Conservation (phyloP, 495 filamentous ascomycete species). For the Podospora didyma region DNA sequence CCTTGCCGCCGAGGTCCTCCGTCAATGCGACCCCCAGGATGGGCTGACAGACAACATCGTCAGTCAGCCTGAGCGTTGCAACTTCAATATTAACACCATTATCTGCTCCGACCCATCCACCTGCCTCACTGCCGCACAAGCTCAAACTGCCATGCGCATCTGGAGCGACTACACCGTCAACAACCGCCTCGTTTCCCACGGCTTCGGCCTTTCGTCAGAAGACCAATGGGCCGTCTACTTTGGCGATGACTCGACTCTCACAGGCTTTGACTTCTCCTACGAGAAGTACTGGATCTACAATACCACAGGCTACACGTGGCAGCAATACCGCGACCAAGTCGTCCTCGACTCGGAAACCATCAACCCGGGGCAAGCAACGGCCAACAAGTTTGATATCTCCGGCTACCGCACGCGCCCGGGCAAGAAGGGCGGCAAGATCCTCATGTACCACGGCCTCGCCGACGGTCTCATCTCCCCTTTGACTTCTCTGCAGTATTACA, state of each 20-base stretch:
- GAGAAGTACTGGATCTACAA: constrained; percentile 41
- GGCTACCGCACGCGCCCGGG: constrained; percentile 29
- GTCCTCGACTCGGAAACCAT: constrained; percentile 13
- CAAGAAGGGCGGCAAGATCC: constrained; percentile 46
- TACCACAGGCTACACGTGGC: constrained; percentile 34
- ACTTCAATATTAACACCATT: constrained; percentile 50
- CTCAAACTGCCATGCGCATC: constrained; percentile 46
- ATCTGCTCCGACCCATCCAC: constrained; percentile 43
- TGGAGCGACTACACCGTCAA: constrained; percentile 49
- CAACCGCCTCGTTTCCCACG: constrained; percentile 50
- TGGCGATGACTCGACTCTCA: constrained; percentile 16
- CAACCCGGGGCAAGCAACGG: constrained; percentile 38
- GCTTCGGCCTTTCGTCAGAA: constrained; percentile 34
- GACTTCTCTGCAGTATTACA: constrained; percentile 43
- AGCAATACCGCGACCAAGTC: constrained; percentile 29
- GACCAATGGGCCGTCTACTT: constrained; percentile 27
- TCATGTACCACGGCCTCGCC: constrained; percentile 53
- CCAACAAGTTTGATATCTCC: constrained; percentile 43
- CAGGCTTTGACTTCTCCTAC: constrained; percentile 33
- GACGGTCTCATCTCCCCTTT: constrained; percentile 48
- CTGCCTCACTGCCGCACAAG: constrained; percentile 57
- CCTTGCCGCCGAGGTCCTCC: constrained; percentile 55
- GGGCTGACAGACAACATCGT: constrained; percentile 63
- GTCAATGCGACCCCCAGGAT: constrained; percentile 63
- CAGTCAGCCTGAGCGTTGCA: constrained; percentile 55